These are phyloP conservation scores for Mycocentrospora acerina DNA, from an alignment of 2,329 filamentous ascomycete species.

Conservation along the genomic window DNA sequence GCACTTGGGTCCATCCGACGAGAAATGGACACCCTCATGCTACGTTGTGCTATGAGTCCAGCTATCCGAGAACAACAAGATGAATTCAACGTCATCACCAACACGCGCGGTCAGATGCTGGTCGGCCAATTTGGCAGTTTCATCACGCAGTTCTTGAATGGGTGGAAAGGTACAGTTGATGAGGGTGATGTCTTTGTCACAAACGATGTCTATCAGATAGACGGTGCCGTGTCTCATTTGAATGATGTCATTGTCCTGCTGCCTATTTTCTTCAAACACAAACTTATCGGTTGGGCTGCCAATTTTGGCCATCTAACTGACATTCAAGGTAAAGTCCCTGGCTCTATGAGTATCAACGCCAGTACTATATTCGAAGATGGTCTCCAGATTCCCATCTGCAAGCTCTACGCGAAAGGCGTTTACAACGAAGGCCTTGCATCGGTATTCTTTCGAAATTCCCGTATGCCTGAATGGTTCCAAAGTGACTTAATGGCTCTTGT, in stretches of 20 bases:
- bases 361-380: slow-evolving; percentile 53
- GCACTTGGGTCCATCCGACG: slow-evolving; percentile 50
- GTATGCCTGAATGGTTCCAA: slow-evolving; percentile 52
- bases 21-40: slow-evolving; percentile 55
- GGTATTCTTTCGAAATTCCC: slow-evolving; percentile 52
- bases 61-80: slow-evolving; percentile 55
- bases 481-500: slow-evolving; percentile 52
- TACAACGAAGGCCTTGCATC: slow-evolving; percentile 50
- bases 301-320: slow-evolving; percentile 55
- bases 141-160: slow-evolving; percentile 50
- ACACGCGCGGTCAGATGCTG: slow-evolving; percentile 52
- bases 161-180: slow-evolving; percentile 51
- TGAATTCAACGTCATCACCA: slow-evolving; percentile 57
- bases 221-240: slow-evolving; percentile 53
- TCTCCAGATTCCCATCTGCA: slow-evolving; percentile 53
- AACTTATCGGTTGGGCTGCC: slow-evolving; percentile 52
- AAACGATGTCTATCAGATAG: slow-evolving; percentile 53
- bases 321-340: slow-evolving; percentile 50
- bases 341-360: slow-evolving; percentile 54
- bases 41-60: slow-evolving; percentile 55
- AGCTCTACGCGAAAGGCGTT: slow-evolving; percentile 48
- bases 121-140: slow-evolving; percentile 56
- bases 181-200: slow-evolving; percentile 55
- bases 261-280: slow-evolving; percentile 49
- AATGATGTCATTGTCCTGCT: slow-evolving; percentile 55